Conservation (phyloP, 192 early-diverging fungal species). For the Coemansia sp. region DNA sequence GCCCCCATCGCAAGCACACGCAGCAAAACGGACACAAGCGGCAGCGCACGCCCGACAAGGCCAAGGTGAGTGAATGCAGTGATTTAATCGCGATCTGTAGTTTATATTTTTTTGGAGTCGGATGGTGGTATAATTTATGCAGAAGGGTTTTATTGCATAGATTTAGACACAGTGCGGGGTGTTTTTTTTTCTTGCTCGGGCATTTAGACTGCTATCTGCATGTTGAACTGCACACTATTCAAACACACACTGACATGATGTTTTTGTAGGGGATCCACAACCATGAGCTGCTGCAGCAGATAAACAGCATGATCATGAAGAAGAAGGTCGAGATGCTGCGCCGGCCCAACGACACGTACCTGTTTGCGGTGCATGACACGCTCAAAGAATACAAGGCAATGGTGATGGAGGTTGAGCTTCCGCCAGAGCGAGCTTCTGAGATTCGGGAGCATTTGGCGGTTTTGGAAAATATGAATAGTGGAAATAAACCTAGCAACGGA, state of each 20-base stretch:
- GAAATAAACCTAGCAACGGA: not conserved
- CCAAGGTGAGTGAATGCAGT: constrained; percentile 31
- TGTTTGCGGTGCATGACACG: constrained; percentile 30
- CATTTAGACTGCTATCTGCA: no score
- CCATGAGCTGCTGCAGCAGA: constrained; percentile 33
- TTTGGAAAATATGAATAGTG: constrained; percentile 10
- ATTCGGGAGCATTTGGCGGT: constrained; percentile 29
- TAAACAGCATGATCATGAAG: constrained; percentile 31
- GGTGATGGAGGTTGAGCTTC: constrained; percentile 22
- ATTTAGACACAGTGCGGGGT: no score
- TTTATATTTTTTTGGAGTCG: not conserved
- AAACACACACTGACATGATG: not conserved
- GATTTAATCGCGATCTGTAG: constrained; percentile 1
- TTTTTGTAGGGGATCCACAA: constrained; percentile 21
- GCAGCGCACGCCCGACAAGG: constrained; percentile 16
- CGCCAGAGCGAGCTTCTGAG: constrained; percentile 15
- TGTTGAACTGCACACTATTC: no score
- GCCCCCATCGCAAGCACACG: not conserved
- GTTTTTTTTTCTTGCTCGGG: no score
- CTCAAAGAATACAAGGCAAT: constrained; percentile 32
- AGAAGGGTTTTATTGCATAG: no score
- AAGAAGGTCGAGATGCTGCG: constrained; percentile 45
- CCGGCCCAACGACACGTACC: constrained; percentile 28
- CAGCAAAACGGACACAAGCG: constrained; percentile 15
- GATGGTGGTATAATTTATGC: no score